Conservation (phyloP, 495 filamentous ascomycete species). For the Aspergillus panamensis region DNA sequence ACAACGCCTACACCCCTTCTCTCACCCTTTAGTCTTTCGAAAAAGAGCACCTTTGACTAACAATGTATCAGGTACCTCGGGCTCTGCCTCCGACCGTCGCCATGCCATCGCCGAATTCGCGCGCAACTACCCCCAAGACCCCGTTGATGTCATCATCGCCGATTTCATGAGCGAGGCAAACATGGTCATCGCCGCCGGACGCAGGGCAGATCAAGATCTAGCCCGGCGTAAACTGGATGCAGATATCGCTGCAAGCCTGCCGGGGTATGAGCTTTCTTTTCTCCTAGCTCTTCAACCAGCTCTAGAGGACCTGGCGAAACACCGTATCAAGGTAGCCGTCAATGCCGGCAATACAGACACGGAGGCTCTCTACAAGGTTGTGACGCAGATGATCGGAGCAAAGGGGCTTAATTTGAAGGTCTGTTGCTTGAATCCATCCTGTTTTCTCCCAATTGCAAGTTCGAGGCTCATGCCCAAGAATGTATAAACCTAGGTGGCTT, state of each 20-base stretch:
- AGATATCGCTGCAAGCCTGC: constrained; percentile 9
- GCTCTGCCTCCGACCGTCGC: constrained; percentile 54
- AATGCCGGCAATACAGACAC: constrained; percentile 57
- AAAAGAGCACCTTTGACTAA: background rate
- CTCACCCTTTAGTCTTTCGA: background rate
- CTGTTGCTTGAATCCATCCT: background rate
- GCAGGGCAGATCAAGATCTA: constrained; percentile 36
- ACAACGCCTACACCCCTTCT: background rate
- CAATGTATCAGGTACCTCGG: constrained; percentile 38
- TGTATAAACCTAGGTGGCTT: constrained; percentile 35
- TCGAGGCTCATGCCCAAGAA: background rate
- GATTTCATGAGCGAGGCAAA: constrained; percentile 59
- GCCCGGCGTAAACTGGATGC: background rate
- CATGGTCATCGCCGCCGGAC: constrained; percentile 45
- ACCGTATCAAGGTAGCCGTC: constrained; percentile 54
- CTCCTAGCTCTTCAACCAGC: constrained; percentile 52
- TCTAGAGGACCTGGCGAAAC: constrained; percentile 45
- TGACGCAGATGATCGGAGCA: constrained; percentile 40
- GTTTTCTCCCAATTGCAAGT: background rate
- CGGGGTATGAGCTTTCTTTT: constrained; percentile 52
- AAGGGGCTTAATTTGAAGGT: constrained; percentile 47
- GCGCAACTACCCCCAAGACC: constrained; percentile 44
- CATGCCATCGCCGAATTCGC: constrained; percentile 54
- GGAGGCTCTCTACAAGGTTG: constrained; percentile 43
- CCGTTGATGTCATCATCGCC: constrained; percentile 54